These are phyloP conservation scores for Monosporascus sp. DNA, from an alignment of 2,329 filamentous ascomycete species.

Conservation along the genomic window DNA sequence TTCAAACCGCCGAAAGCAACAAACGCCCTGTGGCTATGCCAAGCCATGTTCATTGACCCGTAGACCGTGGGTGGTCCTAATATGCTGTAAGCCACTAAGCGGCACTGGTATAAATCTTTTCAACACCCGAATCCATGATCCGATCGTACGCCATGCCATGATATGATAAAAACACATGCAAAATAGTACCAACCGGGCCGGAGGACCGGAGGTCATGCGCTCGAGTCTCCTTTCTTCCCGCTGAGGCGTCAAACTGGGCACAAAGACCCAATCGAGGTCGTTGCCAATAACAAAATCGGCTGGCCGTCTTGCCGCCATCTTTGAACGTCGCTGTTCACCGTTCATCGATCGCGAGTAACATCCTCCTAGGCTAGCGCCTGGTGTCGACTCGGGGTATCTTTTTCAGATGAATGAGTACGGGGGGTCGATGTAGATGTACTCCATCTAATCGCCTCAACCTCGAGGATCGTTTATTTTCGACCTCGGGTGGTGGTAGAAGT, in stretches of 20 bases:
- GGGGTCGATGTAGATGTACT: not conserved
- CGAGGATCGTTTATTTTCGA: slow-evolving; percentile 42
- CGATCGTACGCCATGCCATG: slow-evolving; percentile 2
- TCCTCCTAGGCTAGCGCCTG: not conserved
- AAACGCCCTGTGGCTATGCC: slow-evolving; percentile 16
- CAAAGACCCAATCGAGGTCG: not conserved
- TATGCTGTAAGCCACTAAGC: slow-evolving; percentile 26
- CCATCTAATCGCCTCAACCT: not conserved
- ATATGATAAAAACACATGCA: slow-evolving; percentile 23
- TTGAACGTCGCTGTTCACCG: not conserved
- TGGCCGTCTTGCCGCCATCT: not conserved
- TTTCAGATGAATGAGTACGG: not conserved
- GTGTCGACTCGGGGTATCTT: not conserved
- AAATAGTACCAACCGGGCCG: slow-evolving; percentile 10
- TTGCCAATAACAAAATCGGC: not conserved
- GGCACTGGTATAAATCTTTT: slow-evolving; percentile 26
- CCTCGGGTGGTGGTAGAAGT: slow-evolving; percentile 50
- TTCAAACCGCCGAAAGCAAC: slow-evolving; percentile 8
- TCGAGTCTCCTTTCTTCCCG: not conserved
- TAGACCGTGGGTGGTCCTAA: slow-evolving; percentile 15
- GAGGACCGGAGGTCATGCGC: slow-evolving; percentile 8
- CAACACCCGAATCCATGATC: slow-evolving; percentile 24
- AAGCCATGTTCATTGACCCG: slow-evolving; percentile 15
- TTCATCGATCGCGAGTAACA: not conserved
- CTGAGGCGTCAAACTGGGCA: not conserved